These are phyloP conservation scores for Ogataea glucozyma DNA, from an alignment of 805 yeast genomes.

Conservation along the genomic window DNA sequence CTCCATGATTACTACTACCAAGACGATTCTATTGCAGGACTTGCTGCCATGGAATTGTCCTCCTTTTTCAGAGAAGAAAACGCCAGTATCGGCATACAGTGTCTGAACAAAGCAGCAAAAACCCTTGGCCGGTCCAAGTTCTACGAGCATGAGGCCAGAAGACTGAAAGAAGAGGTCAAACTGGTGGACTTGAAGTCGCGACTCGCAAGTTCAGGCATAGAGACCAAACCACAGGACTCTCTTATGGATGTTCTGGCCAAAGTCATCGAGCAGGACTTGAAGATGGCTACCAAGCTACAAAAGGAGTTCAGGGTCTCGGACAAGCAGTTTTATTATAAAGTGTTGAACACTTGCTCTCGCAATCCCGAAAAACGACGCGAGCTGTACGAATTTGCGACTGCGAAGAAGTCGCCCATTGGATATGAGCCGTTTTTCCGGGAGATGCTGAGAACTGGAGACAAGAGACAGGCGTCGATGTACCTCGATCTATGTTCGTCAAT, in stretches of 20 bases:
- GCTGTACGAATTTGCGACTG: conserved; percentile 51
- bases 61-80: conserved; percentile 24
- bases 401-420: conserved; percentile 68
- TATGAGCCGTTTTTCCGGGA: conserved; percentile 62
- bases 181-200: conserved; percentile 46
- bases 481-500: conserved; percentile 51
- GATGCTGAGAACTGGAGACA: conserved; percentile 53
- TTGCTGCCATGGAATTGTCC: conserved; percentile 43
- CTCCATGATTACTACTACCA: conserved; percentile 62
- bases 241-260: conserved; percentile 49
- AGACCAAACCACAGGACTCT: conserved; percentile 26
- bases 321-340: conserved; percentile 54
- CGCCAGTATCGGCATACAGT: conserved; percentile 25
- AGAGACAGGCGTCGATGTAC: conserved; percentile 59
- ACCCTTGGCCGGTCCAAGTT: conserved; percentile 35
- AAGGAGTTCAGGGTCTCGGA: conserved; percentile 59
- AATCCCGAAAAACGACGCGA: conserved; percentile 53
- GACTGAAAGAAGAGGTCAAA: conserved; percentile 46
- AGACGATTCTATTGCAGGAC: conserved; percentile 55
- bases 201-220: conserved; percentile 22
- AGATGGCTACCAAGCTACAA: conserved; percentile 48
- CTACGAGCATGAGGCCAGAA: conserved; percentile 38
- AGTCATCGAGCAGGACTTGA: conserved; percentile 49
- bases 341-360: conserved; percentile 48
- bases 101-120: conserved; percentile 32